Base-by-base conservation (phyloP, 345 rosid genomes). In the Salix arbutifolia region DNA sequence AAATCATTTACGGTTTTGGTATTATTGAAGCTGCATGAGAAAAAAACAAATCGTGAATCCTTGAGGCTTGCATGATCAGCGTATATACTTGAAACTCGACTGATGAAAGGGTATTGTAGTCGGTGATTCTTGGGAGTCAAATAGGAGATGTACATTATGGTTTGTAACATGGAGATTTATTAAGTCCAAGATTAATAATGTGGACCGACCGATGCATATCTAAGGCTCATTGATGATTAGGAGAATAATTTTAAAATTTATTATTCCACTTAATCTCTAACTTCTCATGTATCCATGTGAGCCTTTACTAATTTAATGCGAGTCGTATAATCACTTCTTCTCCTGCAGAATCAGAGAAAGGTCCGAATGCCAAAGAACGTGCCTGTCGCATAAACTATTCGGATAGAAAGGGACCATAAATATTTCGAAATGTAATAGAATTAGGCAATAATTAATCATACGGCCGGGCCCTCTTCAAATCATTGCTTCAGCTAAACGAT, bases 281-380 rank as follows among this genome's bases (percentile, higher is more conserved):
- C 78, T 76, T 80, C 37, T 77, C 83, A 78, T 81, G 87, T 61
- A 81, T 86, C 86, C 92, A 87, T 83, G 90, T 87, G 89, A 81
- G 70, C 33, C 28, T 60, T 70, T 40, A 21, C 71, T 74, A 26
- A 7, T 33, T 50, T 46, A 65, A 35, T 66, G 35, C 11, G 69
- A 67, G 12, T 30, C 13, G n/a, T 58, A 60, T 18, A 38, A 23
- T 38, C 50, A 71, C 37, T 40, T 46, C 52, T 4, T 1, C 52
- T 46, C 52, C 2, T 46, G 18, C 4, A 46, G 52, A 46, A 14
- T 13, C 10, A 14, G 18, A 46, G 52, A 46, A 14, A 46, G 52
- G 18, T 46, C 52, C 52, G 4, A 16, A 46, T 46, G 52, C 52
- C 14, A 46, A 14, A 16, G 17, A 46, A 46, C 18, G 52, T 46